Percentiles rank a stretch among this genome's conserved stretches.
Conservation (phyloP, 352 stramenopile species). For the Globisporangium heterothallicum region DNA sequence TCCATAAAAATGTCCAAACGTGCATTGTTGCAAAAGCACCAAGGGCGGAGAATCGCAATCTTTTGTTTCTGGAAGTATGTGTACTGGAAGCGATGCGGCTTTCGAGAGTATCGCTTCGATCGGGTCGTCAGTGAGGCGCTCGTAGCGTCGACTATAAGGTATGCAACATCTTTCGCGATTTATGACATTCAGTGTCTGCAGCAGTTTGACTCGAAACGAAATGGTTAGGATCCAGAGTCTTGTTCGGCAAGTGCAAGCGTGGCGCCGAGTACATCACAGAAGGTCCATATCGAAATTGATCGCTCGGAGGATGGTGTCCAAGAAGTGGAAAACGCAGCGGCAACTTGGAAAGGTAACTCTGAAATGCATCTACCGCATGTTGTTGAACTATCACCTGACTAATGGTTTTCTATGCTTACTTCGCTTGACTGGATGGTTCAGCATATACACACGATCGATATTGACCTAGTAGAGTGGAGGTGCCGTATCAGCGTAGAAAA, state of each 20-base stretch:
- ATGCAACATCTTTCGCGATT: neutral
- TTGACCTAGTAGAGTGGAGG: conserved; percentile 25
- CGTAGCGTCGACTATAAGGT: conserved; percentile 13
- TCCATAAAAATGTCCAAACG: conserved; percentile 1
- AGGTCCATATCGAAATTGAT: conserved; percentile 2
- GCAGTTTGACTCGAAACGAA: neutral
- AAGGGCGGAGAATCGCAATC: conserved; percentile 18
- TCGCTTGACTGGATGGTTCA: neutral
- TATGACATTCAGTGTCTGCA: too few species aligned
- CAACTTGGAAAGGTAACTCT: conserved; percentile 4
- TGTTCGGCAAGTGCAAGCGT: conserved; percentile 11
- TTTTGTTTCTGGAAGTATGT: conserved; percentile 39
- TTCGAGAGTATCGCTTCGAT: conserved; percentile 16
- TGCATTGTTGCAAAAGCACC: conserved; percentile 14
- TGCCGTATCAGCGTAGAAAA: conserved; percentile 26
- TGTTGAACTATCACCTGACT: too few species aligned
- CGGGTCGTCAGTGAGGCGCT: conserved; percentile 4
- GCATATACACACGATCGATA: conserved; percentile 10
- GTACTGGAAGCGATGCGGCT: conserved; percentile 23
- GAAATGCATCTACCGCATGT: neutral
- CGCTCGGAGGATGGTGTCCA: neutral
- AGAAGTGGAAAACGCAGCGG: conserved; percentile 12
- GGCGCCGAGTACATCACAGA: neutral
- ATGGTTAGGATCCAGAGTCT: conserved; percentile 20
- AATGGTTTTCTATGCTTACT: neutral